phyloP scores from a whole-genome alignment of 1,139 yeast species.

The Meyerozyma carpophila region DNA sequence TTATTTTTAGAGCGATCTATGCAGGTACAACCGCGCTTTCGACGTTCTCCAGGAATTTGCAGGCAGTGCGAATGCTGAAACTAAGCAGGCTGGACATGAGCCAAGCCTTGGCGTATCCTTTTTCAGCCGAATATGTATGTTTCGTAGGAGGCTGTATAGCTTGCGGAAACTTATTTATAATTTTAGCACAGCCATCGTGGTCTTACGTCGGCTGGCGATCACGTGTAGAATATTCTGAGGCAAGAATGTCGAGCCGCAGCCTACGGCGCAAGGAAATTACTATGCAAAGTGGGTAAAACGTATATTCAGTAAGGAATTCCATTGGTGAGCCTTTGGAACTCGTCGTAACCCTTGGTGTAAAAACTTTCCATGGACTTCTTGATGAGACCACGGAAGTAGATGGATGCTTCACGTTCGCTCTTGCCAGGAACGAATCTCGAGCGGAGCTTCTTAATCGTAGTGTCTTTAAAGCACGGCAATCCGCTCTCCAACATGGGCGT shows the following conservation, averaged over 20 bases:
- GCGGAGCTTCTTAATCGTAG: constrained; percentile 74
- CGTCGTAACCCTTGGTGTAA: constrained; percentile 94
- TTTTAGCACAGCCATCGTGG: not conserved
- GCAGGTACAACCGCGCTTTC: not conserved
- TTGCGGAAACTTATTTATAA: not conserved
- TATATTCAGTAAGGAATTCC: constrained; percentile 77
- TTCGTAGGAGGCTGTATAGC: no score
- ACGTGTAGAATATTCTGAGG: not conserved
- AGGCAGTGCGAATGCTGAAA: not conserved
- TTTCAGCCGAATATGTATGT: no score
- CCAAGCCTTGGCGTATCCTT: not conserved
- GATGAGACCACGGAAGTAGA: constrained; percentile 69
- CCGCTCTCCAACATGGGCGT: constrained; percentile 94
- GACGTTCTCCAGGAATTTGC: no score
- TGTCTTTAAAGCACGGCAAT: constrained; percentile 87
- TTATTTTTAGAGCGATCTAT: not conserved
- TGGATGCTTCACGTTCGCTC: constrained; percentile 81
- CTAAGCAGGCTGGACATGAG: not conserved
- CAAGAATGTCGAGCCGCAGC: not conserved
- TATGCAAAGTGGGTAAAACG: no score
- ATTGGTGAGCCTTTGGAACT: constrained; percentile 91
- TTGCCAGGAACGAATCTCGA: constrained; percentile 77
- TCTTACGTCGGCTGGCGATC: not conserved
- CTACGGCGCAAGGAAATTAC: no score
- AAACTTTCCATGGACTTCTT: constrained; percentile 79